phyloP scores from a whole-genome alignment of 2,329 filamentous ascomycete genomes.

The Fusarium nisikadoi region DNA sequence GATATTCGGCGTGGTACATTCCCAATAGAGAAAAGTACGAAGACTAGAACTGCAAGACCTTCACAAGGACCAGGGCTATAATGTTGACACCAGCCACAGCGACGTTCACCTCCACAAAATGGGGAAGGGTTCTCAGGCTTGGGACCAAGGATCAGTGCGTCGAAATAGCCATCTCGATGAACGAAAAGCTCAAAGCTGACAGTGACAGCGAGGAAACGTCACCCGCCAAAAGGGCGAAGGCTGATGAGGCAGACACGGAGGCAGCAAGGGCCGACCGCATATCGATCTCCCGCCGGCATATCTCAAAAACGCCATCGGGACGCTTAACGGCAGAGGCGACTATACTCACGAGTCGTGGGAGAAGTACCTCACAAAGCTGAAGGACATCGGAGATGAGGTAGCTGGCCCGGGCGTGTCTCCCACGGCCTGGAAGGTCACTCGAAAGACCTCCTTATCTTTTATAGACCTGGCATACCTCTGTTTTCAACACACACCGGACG shows the following conservation, averaged over 20 bases:
- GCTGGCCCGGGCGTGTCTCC: too few relatives aligned
- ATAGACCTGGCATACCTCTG: neutral
- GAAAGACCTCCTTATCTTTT: neutral
- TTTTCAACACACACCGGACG: neutral
- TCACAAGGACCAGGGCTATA: neutral
- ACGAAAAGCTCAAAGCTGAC: conserved; percentile 47
- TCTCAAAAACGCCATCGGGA: too few relatives aligned
- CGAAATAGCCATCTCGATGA: conserved; percentile 29
- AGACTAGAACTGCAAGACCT: too few relatives aligned
- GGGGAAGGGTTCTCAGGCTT: neutral
- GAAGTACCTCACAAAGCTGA: too few relatives aligned
- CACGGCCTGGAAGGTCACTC: neutral
- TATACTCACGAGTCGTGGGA: too few relatives aligned
- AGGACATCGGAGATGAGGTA: too few relatives aligned
- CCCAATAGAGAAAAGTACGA: too few relatives aligned
- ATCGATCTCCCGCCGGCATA: too few relatives aligned
- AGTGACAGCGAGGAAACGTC: conserved; percentile 13
- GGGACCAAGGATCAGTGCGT: too few relatives aligned
- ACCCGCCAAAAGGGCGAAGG: conserved; percentile 34
- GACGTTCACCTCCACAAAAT: neutral
- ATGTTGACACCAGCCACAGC: neutral
- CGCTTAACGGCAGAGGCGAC: too few relatives aligned
- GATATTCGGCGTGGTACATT: too few relatives aligned
- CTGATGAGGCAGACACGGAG: neutral
- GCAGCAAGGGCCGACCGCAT: neutral